Percentiles rank a stretch among this genome's conserved stretches.
Evolutionary conservation across 2,329 filamentous ascomycete genomes (phyloP).

Genomic region (Fusarium cyanostomum): DNA sequence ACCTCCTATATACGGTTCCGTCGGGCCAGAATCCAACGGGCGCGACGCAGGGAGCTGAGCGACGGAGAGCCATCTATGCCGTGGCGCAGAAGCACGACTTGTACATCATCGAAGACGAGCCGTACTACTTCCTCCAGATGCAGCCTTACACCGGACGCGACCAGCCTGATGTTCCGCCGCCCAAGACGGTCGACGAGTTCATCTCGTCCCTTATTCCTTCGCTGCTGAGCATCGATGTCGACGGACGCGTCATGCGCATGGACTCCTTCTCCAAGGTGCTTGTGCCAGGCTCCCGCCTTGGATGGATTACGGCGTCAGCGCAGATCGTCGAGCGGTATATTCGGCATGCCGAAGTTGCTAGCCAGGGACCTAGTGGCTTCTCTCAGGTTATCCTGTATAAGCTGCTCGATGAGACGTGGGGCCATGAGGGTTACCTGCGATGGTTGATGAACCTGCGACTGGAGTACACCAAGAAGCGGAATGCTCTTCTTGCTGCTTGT

Average conservation of each 20-base stretch:
- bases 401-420: conserved; percentile 93
- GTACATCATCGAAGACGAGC: conserved; percentile 90
- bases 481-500: conserved; percentile 82
- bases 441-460: conserved; percentile 87
- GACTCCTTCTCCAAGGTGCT: conserved; percentile 96
- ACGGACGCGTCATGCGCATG: conserved; percentile 88
- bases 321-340: conserved; percentile 86
- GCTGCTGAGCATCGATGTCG: conserved; percentile 80
- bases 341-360: conserved; percentile 83
- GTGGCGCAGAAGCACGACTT: conserved; percentile 86
- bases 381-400: conserved; percentile 87
- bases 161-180: conserved; percentile 61
- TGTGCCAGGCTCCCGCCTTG: conserved; percentile 80
- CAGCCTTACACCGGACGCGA: conserved; percentile 72
- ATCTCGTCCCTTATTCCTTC: conserved; percentile 70
- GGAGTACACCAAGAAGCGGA: conserved; percentile 82
- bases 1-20: conserved; percentile 68
- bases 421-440: conserved; percentile 85
- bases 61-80: conserved; percentile 77
- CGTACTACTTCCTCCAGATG: conserved; percentile 95
- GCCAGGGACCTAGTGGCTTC: conserved; percentile 86
- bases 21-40: conserved; percentile 94
- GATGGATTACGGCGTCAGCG: conserved; percentile 89
- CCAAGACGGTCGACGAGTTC: conserved; percentile 74
- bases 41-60: conserved; percentile 75